Conservation (phyloP, 108 stramenopile species). For the Epipyxis sp. region DNA sequence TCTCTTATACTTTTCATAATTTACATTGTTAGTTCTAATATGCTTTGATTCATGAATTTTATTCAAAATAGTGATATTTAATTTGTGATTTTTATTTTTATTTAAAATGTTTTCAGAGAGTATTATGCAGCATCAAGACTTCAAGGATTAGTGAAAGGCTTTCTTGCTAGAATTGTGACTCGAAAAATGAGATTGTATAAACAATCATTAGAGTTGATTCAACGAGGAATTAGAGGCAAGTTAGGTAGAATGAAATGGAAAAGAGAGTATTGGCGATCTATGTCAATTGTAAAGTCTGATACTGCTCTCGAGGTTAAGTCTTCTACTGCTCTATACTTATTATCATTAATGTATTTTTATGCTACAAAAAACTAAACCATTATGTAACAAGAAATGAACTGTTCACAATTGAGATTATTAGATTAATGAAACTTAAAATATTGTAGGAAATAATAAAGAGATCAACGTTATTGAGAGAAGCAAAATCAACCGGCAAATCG, state of each 20-base stretch:
- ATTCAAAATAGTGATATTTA: no score
- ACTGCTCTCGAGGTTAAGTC: neutral
- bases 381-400: no score
- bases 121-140: conserved; percentile 21
- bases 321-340: conserved; percentile 6
- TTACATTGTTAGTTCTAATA: no score
- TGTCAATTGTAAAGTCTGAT: conserved; percentile 24
- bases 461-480: no score
- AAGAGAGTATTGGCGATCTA: conserved; percentile 28
- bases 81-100: no score
- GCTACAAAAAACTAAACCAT: neutral
- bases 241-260: conserved; percentile 19
- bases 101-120: no score
- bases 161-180: neutral
- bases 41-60: no score
- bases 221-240: conserved; percentile 15
- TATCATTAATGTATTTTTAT: no score
- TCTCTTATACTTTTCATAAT: no score
- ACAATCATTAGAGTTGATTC: conserved; percentile 15
- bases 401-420: no score
- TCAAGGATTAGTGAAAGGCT: neutral
- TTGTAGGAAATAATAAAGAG: no score
- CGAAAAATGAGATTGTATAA: neutral
- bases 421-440: no score
- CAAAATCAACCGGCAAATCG: neutral